Base-by-base conservation (phyloP, 805 yeast genomes). In the Wickerhamomyces subpelliculosus region DNA sequence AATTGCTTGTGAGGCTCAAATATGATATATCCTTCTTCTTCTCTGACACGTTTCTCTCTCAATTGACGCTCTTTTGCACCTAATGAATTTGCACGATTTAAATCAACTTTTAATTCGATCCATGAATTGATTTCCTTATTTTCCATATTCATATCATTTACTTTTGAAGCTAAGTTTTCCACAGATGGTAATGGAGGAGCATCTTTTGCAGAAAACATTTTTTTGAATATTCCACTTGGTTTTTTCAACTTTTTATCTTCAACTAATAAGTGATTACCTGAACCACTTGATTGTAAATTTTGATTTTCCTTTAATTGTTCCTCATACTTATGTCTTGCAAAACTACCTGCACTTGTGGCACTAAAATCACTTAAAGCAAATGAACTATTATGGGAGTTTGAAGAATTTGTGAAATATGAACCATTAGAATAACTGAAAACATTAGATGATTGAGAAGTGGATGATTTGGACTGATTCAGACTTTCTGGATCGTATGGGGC, bases 291-390 rank as follows among this genome's bases (percentile, higher is more conserved):
- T 20, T 49, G 47, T 27, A 48, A 31, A 20, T 40, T 34, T 9
- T 47, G 37, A 38, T 47, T 36, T 38, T 45, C 43, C 19, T 35
- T 44, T 8, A 37, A 37, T 10, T 38, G 32, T 39, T 61, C 62
- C 26, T 78, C 79, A 52, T 65, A 68, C 49, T 73, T 81, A 55
- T 86, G 94, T 52, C 95, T 72, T 33, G 80, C 78, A 41, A 78
- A 78, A 23, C 94, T 84, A 0, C 94, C 95, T 1, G 95, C 95
- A 45, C 93, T 81, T 0, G 95, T 84, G 5, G 95, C 95, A 62
- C 93, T 83, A 44, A 84, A 72, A 55, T 84, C 93, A 26, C 75
- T 70, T 60, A 70, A 57, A 9, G 66, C 53, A 3, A 74, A 66
- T 22, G 69, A 60, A 37, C 70, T 62, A 28, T 58, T 61, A 38